Base-by-base conservation (phyloP, 2,329 filamentous ascomycete genomes). In the Cladophialophora psammophila region DNA sequence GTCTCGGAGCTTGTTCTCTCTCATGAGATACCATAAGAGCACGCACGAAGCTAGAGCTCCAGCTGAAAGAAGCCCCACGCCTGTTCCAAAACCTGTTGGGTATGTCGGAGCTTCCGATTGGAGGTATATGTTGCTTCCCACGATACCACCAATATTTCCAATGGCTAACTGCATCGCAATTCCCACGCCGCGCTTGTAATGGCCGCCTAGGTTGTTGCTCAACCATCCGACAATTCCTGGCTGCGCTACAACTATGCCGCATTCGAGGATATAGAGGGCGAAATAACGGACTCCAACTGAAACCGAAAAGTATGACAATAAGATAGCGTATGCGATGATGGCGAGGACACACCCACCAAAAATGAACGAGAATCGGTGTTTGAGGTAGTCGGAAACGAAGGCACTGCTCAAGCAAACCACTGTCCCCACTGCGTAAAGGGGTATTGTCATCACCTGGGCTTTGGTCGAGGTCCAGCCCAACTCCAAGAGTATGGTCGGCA, bases 71-170 rank as follows among this genome's bases (percentile, higher is more conserved):
- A 79, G 71, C 0, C 66, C 77, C 2, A 81, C 72, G 5, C 75
- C 74, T 6, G 75, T 72, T 0, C 78, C 76, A 55, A 79, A 81
- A 1, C 80, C 80, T 0, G 76, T 75, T 0, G 69, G 74, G 68
- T 80, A 81, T 10, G 45, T 67, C 1, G 80, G 79, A 0, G 70
- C 75, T 62, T 79, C 70, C 15, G 63, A 68, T 5, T 72, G 70
- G 5, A 79, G 70, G 67, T 79, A 81, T 56, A 81, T 77, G 67
- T 79, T 79, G 56, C 75, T 78, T 3, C 76, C 77, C 32, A 79
- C 74, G 8, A 79, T 69, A 53, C 77, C 73, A 13, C 73, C 74
- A 3, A 72, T 50, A 38, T 76, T 77, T 10, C 76, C 76, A 7
- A 76, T 10, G 20, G 45, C 18, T 15, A 50, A 18, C 8, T 60